phyloP scores from a whole-genome alignment of 192 early-diverging fungal species.

The Podila epicladia region DNA sequence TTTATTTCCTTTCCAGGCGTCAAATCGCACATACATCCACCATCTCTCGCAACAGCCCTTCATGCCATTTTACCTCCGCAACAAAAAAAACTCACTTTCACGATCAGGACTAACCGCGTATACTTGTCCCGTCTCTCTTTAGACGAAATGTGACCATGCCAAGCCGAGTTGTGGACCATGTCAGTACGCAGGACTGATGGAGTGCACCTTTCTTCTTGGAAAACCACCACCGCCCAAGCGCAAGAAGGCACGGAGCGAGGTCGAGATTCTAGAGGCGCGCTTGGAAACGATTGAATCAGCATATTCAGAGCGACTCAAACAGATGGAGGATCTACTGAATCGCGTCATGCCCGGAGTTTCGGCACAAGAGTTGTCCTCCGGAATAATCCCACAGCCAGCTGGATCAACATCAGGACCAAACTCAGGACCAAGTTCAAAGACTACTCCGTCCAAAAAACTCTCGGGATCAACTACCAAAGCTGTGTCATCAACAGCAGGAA shows the following conservation, averaged over 20 bases:
- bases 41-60: no score
- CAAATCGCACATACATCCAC: not conserved
- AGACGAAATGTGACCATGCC: constrained; percentile 52
- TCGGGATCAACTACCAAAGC: not conserved
- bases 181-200: constrained; percentile 40
- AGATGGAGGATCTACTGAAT: constrained; percentile 36
- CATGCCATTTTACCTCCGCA: not conserved
- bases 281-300: constrained; percentile 43
- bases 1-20: not conserved
- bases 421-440: not conserved
- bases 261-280: constrained; percentile 38
- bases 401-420: not conserved
- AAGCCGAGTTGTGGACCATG: constrained; percentile 42
- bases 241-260: constrained; percentile 35
- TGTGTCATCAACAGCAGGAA: not conserved
- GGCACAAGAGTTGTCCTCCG: constrained; percentile 7
- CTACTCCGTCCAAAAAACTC: not conserved
- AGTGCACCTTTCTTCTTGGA: constrained; percentile 42
- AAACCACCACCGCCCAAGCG: constrained; percentile 38
- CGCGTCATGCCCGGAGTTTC: constrained; percentile 25
- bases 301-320: constrained; percentile 42
- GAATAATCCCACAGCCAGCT: not conserved
- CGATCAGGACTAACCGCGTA: no score
- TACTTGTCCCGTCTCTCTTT: not conserved
- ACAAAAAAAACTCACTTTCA: not conserved